A percentile compares a stretch with the other conserved stretches of the same genome.
phyloP scores from a whole-genome alignment of 2,329 filamentous ascomycete genomes.

The Helminthosporium solani region DNA sequence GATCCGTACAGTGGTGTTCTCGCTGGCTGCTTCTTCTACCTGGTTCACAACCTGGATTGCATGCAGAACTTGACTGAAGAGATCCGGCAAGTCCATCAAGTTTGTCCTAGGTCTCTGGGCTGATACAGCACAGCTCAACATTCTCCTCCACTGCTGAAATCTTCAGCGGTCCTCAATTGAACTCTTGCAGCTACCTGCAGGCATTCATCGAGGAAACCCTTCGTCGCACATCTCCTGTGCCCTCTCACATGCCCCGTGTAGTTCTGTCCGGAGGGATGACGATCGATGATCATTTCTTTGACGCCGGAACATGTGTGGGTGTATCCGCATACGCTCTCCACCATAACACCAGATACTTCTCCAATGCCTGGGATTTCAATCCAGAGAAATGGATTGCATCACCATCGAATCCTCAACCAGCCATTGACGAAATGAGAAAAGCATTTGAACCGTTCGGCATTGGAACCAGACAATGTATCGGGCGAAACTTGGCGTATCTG shows the following conservation, averaged over 20 bases:
- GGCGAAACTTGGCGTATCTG: conserved; percentile 64
- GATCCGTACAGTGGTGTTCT: no score
- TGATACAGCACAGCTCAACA: no score
- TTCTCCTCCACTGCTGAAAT: conserved; percentile 14
- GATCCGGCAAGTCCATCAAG: no score
- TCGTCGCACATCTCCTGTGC: conserved; percentile 7
- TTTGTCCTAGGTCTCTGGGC: no score
- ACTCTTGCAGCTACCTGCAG: conserved; percentile 12
- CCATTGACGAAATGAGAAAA: no score
- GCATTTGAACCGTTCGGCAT: conserved; percentile 71
- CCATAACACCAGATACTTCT: conserved; percentile 13
- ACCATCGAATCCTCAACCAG: no score
- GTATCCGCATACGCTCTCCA: conserved; percentile 11
- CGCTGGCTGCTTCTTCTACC: no score
- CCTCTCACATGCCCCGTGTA: conserved; percentile 8
- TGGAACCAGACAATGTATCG: conserved; percentile 63
- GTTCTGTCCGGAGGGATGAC: conserved; percentile 12
- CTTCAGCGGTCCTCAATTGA: conserved; percentile 2
- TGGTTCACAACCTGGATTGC: no score
- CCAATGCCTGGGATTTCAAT: conserved; percentile 8
- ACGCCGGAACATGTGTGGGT: conserved; percentile 15
- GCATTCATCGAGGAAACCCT: conserved; percentile 17
- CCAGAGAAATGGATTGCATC: conserved; percentile 18
- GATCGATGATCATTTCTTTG: conserved; percentile 14
- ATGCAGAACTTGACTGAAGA: no score